Evolutionary conservation across 2,329 filamentous ascomycete species (phyloP), one percentile per base, ranked within the genome.

Genomic region (Talaromyces sp.): DNA sequence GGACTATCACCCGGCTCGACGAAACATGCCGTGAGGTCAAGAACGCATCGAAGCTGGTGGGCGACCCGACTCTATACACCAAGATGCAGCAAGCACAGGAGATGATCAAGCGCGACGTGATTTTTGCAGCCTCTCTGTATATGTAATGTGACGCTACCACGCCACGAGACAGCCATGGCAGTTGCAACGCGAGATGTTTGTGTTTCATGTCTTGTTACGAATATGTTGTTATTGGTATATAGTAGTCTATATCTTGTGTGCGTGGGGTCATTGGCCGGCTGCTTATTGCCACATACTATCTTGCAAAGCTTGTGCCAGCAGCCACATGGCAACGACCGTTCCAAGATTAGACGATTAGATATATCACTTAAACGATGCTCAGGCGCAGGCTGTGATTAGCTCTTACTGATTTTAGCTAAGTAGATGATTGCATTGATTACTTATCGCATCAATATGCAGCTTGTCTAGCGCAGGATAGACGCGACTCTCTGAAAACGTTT

Each of bases 71-170:
- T 60, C 79, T 99, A 67, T 97, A 96, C 75, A 86, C 88, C 67
- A 99, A 99, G 84, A 99, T 99, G 93, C 89, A 96, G 78, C 88
- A 88, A 65, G 96, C 93, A 67, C 93, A 98, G 83, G 95, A 99
- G 81, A 85, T 97, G 84, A 99, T 99, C 74, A 96, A 96, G 83
- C 82, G 95, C 71, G 95, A 97, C 74, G 95, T 96, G 59, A 96
- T 92, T 25, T 93, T 93, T 19, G 91, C 93, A 44, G 92, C 92
- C 15, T 92, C 88, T 73, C 77, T 96, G 71, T 96, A 96, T 72
- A 93, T 96, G 89, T 96, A 59, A n/a, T 22, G 49, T n/a, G 49
- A 28, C 1, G 7, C 49, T 6, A 53, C 42, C 42, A 13, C 4
- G 42, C 42, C 19, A 47, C 19, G 1, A 47, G 19, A 47, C 33